phyloP scores from a whole-genome alignment of 2,329 filamentous ascomycete genomes.

The Nigrospora sphaerica region DNA sequence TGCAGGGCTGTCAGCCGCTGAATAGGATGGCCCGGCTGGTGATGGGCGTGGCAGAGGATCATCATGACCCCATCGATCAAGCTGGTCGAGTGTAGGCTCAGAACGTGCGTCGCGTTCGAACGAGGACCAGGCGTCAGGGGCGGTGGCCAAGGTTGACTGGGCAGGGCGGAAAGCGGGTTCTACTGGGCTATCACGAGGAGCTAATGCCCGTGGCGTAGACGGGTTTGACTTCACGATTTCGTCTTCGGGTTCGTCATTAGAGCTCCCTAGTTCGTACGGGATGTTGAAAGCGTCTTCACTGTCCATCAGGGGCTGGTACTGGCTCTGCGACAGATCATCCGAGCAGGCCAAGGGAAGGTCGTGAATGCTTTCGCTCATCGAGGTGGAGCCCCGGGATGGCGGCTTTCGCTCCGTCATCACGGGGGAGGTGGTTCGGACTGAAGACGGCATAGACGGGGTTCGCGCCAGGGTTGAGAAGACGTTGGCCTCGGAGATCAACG shows the following conservation, averaged over 20 bases:
- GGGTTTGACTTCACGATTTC: conserved; percentile 27
- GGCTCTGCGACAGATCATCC: conserved; percentile 24
- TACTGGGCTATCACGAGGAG: conserved; percentile 25
- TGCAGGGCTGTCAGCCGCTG: conserved; percentile 17
- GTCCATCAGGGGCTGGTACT: conserved; percentile 30
- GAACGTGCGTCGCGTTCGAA: conserved; percentile 25
- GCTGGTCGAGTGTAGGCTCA: conserved; percentile 25
- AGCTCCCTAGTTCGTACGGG: conserved; percentile 41
- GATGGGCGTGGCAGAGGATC: conserved; percentile 5
- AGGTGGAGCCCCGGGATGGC: conserved; percentile 13
- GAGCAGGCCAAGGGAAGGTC: conserved; percentile 22
- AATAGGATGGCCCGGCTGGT: conserved; percentile 9
- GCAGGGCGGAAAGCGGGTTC: conserved; percentile 16
- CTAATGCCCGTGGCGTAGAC: conserved; percentile 44
- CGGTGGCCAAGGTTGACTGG: conserved; percentile 23
- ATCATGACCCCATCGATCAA: conserved; percentile 10
- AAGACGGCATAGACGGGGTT: conserved; percentile 52
- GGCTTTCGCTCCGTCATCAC: conserved; percentile 21
- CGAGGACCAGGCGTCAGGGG: conserved; percentile 23
- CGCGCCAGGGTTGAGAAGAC: conserved; percentile 54
- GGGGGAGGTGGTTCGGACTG: conserved; percentile 41
- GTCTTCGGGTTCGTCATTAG: conserved; percentile 23
- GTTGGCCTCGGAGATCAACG: conserved; percentile 60
- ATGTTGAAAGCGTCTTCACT: conserved; percentile 51
- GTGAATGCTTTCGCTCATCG: conserved; percentile 9